phyloP scores from a whole-genome alignment of 1,139 yeast genomes.

The Debaryomyces psychrophilus region DNA sequence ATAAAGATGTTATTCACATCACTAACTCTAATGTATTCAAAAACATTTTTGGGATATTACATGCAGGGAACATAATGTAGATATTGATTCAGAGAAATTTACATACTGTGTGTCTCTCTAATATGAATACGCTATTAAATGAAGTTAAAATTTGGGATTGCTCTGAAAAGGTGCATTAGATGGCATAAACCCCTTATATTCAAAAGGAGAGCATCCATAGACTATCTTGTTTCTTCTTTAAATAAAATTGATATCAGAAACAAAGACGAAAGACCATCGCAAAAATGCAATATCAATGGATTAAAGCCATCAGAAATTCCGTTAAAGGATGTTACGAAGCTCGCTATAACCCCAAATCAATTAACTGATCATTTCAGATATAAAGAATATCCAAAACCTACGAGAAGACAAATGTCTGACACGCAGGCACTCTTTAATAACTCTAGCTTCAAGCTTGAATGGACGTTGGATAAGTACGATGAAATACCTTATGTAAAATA shows the following conservation, averaged over 20 bases:
- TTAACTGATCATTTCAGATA: slow-evolving; percentile 29
- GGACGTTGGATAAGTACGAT: slow-evolving; percentile 57
- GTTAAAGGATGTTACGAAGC: slow-evolving; percentile 12
- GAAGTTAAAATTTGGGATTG: not conserved
- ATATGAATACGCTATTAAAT: not conserved
- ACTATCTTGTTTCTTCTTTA: slow-evolving; percentile 18
- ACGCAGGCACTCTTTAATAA: slow-evolving; percentile 45
- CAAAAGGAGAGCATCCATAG: slow-evolving; percentile 14
- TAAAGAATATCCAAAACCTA: slow-evolving; percentile 19
- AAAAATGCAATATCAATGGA: not conserved
- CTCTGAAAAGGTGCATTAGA: not conserved
- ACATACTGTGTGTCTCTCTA: not conserved
- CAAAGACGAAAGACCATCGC: not conserved
- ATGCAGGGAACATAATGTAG: not conserved
- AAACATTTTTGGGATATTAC: not conserved
- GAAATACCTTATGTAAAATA: slow-evolving; percentile 63
- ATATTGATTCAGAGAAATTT: not conserved
- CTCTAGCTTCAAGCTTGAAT: slow-evolving; percentile 52
- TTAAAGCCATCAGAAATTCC: slow-evolving; percentile 1
- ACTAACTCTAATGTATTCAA: no score
- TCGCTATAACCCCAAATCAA: slow-evolving; percentile 29
- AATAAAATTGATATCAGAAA: not conserved
- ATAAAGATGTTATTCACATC: not conserved
- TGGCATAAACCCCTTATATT: not conserved
- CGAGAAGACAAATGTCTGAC: slow-evolving; percentile 16